Evolutionary conservation across 2,329 filamentous ascomycete genomes (phyloP).

Genomic region (Stromatinia cepivora): DNA sequence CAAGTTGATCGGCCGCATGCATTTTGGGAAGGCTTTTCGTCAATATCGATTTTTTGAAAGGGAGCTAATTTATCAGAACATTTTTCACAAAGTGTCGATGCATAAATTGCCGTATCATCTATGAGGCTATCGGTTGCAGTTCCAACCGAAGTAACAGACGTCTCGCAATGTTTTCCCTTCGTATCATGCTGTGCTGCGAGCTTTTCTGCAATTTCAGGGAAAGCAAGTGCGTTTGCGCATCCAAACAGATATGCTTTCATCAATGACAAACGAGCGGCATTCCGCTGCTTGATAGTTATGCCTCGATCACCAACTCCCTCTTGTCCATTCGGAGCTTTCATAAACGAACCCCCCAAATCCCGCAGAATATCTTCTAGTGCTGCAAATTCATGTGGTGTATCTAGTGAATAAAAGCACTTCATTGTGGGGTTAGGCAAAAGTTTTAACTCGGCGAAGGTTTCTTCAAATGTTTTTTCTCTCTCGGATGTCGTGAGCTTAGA

Average conservation of each 20-base stretch:
- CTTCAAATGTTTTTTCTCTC: not conserved
- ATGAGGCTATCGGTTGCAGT: accelerated
- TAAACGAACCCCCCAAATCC: not conserved
- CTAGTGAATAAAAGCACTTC: not conserved
- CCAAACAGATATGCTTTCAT: not conserved
- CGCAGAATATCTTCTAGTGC: not conserved
- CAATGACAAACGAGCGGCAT: not conserved
- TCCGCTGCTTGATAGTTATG: not conserved
- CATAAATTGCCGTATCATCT: not conserved
- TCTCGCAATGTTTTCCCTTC: not conserved
- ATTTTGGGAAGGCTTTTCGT: not conserved
- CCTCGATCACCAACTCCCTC: not conserved
- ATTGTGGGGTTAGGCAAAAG: not conserved
- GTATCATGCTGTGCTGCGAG: not conserved
- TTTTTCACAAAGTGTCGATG: not conserved
- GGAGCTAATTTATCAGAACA: not conserved
- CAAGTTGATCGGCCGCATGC: not conserved
- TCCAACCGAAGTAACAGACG: not conserved
- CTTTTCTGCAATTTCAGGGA: not conserved
- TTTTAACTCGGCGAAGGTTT: not conserved
- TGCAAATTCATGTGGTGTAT: not conserved
- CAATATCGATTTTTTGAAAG: not conserved
- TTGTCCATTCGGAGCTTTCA: not conserved
- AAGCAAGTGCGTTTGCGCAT: not conserved
- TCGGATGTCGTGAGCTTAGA: not conserved